These are phyloP conservation scores for Cinnamomum micranthum DNA, from an alignment of 164 flowering plant genomes.

Conservation along the genomic window DNA sequence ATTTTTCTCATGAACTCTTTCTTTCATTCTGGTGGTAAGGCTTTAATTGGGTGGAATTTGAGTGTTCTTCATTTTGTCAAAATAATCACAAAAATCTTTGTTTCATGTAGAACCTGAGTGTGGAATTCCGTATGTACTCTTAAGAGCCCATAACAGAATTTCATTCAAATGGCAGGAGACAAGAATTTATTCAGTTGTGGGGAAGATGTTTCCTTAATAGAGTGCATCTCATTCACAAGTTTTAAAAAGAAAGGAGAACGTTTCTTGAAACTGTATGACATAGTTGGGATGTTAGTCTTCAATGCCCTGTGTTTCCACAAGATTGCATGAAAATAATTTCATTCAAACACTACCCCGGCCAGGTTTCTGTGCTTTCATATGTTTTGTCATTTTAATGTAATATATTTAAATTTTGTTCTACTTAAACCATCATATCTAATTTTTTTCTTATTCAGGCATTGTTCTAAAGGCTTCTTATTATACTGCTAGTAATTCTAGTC, in stretches of 20 bases:
- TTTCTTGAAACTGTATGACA: neutral
- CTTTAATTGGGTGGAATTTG: neutral
- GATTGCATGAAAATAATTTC: neutral
- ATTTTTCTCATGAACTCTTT: neutral
- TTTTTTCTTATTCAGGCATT: conserved; percentile 27
- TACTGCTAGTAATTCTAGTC: conserved; percentile 22
- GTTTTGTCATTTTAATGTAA: neutral
- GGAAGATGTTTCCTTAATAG: neutral
- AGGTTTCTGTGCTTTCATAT: neutral
- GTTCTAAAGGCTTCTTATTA: conserved; percentile 43
- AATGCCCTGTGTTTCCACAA: neutral
- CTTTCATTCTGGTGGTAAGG: neutral
- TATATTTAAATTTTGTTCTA: neutral
- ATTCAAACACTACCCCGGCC: neutral
- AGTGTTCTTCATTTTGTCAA: neutral
- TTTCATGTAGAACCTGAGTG: neutral
- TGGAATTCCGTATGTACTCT: neutral
- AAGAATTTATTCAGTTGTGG: neutral
- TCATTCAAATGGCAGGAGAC: no score
- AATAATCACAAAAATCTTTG: neutral
- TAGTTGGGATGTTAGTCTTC: neutral
- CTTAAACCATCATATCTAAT: neutral
- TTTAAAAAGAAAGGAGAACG: no score
- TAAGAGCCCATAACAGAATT: neutral
- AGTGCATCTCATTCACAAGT: neutral